These are phyloP conservation scores for Bipolaris oryzae DNA, from an alignment of 2,329 filamentous ascomycete genomes.

Conservation along the genomic window DNA sequence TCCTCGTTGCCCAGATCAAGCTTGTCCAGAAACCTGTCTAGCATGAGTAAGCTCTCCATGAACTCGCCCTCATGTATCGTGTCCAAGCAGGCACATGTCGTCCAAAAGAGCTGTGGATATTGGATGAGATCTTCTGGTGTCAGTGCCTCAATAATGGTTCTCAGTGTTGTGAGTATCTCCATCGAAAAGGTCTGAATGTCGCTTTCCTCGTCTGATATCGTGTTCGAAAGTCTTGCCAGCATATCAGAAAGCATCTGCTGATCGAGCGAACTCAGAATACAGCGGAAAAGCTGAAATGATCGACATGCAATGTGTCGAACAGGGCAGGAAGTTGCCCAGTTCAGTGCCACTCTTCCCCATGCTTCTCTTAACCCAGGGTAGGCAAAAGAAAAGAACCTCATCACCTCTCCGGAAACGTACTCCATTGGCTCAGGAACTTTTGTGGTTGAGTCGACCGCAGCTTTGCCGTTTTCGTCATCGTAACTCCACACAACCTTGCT, in stretches of 20 bases:
- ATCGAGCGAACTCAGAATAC: constrained; percentile 87
- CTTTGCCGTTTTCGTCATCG: constrained; percentile 83
- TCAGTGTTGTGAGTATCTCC: constrained; percentile 94
- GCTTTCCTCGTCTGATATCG: constrained; percentile 88
- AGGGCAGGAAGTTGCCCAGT: constrained; percentile 96
- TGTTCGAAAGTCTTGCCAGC: constrained; percentile 93
- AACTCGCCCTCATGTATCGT: constrained; percentile 97
- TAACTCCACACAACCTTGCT: constrained; percentile 89
- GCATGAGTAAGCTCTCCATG: constrained; percentile 86
- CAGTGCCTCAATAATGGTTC: constrained; percentile 86
- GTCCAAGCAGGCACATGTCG: constrained; percentile 91
- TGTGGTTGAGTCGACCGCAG: constrained; percentile 69
- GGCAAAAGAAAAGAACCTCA: constrained; percentile 81
- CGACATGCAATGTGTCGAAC: constrained; percentile 94
- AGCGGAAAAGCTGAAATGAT: constrained; percentile 96
- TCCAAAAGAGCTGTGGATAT: constrained; percentile 98
- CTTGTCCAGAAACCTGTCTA: constrained; percentile 83
- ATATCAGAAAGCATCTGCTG: constrained; percentile 96
- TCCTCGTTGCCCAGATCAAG: constrained; percentile 75
- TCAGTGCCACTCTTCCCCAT: constrained; percentile 87
- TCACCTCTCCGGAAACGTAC: constrained; percentile 77
- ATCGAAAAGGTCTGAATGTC: constrained; percentile 98
- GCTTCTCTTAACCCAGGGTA: constrained; percentile 88
- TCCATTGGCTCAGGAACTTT: constrained; percentile 90
- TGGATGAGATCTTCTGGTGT: constrained; percentile 77